Percentiles rank a stretch among this genome's conserved stretches.
Evolutionary conservation across 257 asterid species (phyloP).

Genomic region (Solanum pinnatisectum): DNA sequence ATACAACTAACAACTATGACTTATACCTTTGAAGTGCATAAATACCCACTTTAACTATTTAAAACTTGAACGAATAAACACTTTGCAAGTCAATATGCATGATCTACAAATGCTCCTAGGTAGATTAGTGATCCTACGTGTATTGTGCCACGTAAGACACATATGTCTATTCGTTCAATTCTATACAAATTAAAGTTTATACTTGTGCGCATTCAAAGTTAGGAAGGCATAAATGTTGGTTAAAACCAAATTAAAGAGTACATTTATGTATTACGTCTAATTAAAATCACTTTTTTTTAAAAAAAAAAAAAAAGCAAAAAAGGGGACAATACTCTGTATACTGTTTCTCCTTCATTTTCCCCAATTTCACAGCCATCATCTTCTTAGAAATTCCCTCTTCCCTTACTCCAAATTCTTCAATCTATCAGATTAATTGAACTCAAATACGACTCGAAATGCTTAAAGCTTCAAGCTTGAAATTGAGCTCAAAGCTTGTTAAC

Average conservation of each 20-base stretch:
- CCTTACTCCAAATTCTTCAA: background rate
- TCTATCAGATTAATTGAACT: background rate
- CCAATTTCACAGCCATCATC: background rate
- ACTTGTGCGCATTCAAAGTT: too few species aligned
- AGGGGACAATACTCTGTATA: background rate
- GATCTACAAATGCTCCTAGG: accelerated
- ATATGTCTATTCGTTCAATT: too few species aligned
- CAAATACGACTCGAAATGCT: background rate
- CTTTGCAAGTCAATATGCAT: background rate
- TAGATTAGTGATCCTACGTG: background rate
- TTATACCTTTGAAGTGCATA: background rate
- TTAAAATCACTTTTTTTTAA: too few species aligned
- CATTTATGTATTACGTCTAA: background rate
- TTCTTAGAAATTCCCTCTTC: background rate
- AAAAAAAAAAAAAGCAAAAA: too few species aligned
- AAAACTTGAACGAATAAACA: too few species aligned
- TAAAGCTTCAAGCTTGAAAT: background rate
- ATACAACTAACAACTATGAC: background rate
- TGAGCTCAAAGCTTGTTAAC: background rate
- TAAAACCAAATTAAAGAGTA: too few species aligned
- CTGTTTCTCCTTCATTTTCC: background rate
- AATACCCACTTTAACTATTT: accelerated
- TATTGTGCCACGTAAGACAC: too few species aligned
- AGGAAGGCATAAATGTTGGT: background rate
- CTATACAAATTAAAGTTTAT: too few species aligned